Evolutionary conservation across 768 basidiomycete genomes (phyloP).

Genomic region (Termitomyces sp.): DNA sequence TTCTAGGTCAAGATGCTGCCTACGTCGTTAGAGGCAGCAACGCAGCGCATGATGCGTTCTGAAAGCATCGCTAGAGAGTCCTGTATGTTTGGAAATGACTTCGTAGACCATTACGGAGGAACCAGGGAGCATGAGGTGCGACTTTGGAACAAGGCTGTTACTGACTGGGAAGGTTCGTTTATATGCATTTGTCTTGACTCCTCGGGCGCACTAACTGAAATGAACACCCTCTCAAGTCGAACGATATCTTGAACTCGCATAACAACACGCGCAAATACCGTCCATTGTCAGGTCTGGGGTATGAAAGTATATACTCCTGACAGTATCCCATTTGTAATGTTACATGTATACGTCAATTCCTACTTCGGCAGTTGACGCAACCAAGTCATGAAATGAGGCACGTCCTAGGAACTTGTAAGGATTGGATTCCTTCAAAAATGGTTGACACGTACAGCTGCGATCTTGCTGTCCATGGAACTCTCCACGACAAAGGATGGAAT

Average conservation of each 20-base stretch:
- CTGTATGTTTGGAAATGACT: slow-evolving; percentile 73
- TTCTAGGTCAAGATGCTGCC: slow-evolving; percentile 72
- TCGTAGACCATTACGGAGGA: slow-evolving; percentile 93
- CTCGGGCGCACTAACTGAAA: slow-evolving; percentile 8
- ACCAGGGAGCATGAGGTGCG: slow-evolving; percentile 91
- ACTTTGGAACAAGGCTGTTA: slow-evolving; percentile 85
- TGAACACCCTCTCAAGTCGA: slow-evolving; percentile 49
- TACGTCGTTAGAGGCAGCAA: slow-evolving; percentile 73
- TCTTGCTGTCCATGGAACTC: slow-evolving; percentile 53
- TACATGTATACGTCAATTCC: background rate
- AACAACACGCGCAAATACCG: background rate
- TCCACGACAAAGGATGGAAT: slow-evolving; percentile 66
- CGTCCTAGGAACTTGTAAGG: slow-evolving; percentile 42
- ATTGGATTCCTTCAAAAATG: background rate
- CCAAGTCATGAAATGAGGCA: slow-evolving; percentile 71
- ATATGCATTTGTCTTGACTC: slow-evolving; percentile 6
- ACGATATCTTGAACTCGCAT: slow-evolving; percentile 82
- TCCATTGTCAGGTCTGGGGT: background rate
- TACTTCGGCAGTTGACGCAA: slow-evolving; percentile 31
- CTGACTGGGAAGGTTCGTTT: slow-evolving; percentile 84
- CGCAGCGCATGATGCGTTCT: slow-evolving; percentile 69
- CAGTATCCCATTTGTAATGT: background rate
- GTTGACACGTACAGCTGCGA: slow-evolving; percentile 45
- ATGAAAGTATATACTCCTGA: background rate
- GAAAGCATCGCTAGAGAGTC: slow-evolving; percentile 78